A percentile compares a stretch with the other conserved stretches of the same genome.
These are phyloP conservation scores for Fusarium dimerum DNA, from an alignment of 2,329 filamentous ascomycete genomes.

Conservation along the genomic window DNA sequence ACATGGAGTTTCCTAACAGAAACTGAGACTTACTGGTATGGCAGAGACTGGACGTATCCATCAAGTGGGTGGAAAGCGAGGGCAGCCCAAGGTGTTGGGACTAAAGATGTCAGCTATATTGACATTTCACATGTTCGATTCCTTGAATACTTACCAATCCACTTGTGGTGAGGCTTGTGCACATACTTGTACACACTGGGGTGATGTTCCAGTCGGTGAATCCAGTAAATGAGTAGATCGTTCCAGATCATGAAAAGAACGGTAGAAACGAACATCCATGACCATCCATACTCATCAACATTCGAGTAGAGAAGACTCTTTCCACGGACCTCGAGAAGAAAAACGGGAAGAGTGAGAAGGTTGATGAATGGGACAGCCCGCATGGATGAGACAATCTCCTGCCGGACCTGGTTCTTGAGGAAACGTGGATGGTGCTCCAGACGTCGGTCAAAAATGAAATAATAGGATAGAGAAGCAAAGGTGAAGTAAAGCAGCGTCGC, in stretches of 20 bases:
- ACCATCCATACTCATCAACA: constrained; percentile 41
- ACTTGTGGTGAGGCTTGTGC: constrained; percentile 52
- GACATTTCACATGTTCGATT: background rate
- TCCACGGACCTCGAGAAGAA: constrained; percentile 49
- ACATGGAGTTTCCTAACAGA: too few relatives aligned
- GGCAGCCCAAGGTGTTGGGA: constrained; percentile 49
- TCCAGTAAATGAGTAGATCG: constrained; percentile 49
- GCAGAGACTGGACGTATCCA: constrained; percentile 47
- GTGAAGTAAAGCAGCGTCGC: constrained; percentile 58
- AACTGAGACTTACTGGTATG: constrained; percentile 42
- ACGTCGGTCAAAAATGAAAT: constrained; percentile 59
- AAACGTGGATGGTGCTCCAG: constrained; percentile 49
- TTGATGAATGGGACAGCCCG: constrained; percentile 46
- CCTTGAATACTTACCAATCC: constrained; percentile 40
- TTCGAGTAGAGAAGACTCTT: constrained; percentile 43
- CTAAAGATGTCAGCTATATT: constrained; percentile 24
- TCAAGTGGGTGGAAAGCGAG: constrained; percentile 50
- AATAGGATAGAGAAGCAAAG: constrained; percentile 70
- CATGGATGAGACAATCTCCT: constrained; percentile 46
- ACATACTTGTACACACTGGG: constrained; percentile 48
- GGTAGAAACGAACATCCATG: constrained; percentile 41
- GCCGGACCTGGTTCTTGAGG: constrained; percentile 48
- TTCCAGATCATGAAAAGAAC: constrained; percentile 48
- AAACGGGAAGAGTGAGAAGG: constrained; percentile 46
- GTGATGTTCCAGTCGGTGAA: constrained; percentile 48